A percentile compares a stretch with the other conserved stretches of the same genome.
Evolutionary conservation across 495 filamentous ascomycete genomes (phyloP).

Genomic region (Pseudotulostoma volvatum): DNA sequence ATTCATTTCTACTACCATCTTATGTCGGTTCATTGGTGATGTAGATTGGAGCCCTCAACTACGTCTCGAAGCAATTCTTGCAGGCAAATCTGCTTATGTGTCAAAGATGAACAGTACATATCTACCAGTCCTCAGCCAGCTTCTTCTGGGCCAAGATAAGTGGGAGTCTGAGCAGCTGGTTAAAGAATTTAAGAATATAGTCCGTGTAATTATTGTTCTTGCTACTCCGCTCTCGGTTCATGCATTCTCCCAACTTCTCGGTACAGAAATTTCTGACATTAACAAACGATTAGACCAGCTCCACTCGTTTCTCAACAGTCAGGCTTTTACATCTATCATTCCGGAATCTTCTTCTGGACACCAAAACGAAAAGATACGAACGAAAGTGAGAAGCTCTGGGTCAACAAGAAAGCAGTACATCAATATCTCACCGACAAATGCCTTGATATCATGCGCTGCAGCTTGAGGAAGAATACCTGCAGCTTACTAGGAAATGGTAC

Average conservation of each 20-base stretch:
- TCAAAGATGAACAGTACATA: conserved; percentile 14
- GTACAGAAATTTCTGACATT: too few species aligned
- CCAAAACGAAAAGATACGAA: too few species aligned
- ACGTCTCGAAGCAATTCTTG: conserved; percentile 8
- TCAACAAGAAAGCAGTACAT: conserved; percentile 22
- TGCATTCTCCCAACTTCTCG: too few species aligned
- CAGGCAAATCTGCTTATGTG: conserved; percentile 5
- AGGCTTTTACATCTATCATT: conserved; percentile 31
- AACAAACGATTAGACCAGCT: conserved; percentile 2
- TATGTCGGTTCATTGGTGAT: conserved; percentile 13
- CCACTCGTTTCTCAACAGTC: conserved; percentile 1
- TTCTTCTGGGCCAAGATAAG: conserved; percentile 7
- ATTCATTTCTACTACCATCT: too few species aligned
- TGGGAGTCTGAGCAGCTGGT: too few species aligned
- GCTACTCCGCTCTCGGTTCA: too few species aligned
- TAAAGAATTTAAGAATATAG: too few species aligned
- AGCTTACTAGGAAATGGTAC: conserved; percentile 10
- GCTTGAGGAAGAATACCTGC: too few species aligned
- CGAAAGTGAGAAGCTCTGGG: too few species aligned
- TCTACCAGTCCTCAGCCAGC: conserved; percentile 11
- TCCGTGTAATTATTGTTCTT: too few species aligned
- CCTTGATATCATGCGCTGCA: conserved; percentile 14
- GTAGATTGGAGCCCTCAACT: conserved; percentile 6
- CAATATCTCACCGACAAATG: conserved; percentile 5
- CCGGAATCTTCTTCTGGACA: too few species aligned